Base-by-base conservation (phyloP, 2,329 filamentous ascomycete genomes). In the Fusarium longipes region DNA sequence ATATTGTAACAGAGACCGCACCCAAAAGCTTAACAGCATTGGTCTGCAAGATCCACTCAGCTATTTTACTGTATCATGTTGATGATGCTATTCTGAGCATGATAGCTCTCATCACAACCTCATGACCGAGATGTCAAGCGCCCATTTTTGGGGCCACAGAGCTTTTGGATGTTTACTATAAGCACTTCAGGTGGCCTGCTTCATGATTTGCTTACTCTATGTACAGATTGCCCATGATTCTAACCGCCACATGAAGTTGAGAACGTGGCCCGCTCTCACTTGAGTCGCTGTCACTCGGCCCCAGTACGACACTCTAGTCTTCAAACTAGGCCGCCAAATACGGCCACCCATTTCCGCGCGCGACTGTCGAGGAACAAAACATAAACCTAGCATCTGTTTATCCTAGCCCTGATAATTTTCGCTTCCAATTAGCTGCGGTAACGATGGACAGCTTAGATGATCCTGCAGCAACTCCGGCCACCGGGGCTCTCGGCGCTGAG, bases 191-290 rank as follows among this genome's bases (percentile, higher is more conserved):
- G 24, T 56, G 55, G 63, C 65, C 60, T 60, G 65, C 65, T 68
- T 57, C 67, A 25, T 51, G 24, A 52, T 38, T 25, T 52, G 22
- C 44, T 43, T 42, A 22, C 60, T 22, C 39, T 52, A 48, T 29
- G 43, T 67, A 49, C 57, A 56, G 65, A 68, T 68, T 68, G 52
- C 47, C 57, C 54, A 54, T 64, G 49, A 44, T 70, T 49, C 49
- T 67, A 73, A 65, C 70, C 69, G 71, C 71, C 70, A 71, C 71
- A 67, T 69, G 66, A 70, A 70, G 66, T 71, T 70, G 71, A 67
- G 71, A 73, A 73, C 71, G 68, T 73, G 71, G 70, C 70, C 70
- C 71, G 70, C 71, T 69, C 66, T 70, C 70, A 73, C 66, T n/a
- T 73, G 71, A 73, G 70, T 73, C 68, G 71, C 63, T 59, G 66